A percentile compares a stretch with the other conserved stretches of the same genome.
phyloP scores from a whole-genome alignment of 805 yeast genomes.

The Yamadazyma philogaea region DNA sequence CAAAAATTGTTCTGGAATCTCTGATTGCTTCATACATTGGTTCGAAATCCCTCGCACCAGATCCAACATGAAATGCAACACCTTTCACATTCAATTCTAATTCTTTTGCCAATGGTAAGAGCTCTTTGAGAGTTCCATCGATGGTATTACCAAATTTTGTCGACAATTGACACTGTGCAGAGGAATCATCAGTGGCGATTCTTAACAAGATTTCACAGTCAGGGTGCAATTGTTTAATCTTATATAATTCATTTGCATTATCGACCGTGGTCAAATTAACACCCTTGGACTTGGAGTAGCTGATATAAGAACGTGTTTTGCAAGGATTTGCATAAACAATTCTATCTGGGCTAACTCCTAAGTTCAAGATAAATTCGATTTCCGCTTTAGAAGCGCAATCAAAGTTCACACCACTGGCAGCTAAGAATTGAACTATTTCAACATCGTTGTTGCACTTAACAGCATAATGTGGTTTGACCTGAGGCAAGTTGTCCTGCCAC shows the following conservation, averaged over 20 bases:
- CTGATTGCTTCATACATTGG: slow-evolving; percentile 67
- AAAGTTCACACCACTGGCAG: slow-evolving; percentile 66
- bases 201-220: slow-evolving; percentile 69
- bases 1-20: slow-evolving; percentile 70
- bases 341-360: slow-evolving; percentile 62
- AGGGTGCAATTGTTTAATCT: slow-evolving; percentile 67
- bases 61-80: slow-evolving; percentile 93
- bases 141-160: slow-evolving; percentile 86
- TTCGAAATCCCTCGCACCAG: slow-evolving; percentile 76
- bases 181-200: slow-evolving; percentile 83
- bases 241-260: slow-evolving; percentile 78
- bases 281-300: slow-evolving; percentile 57
- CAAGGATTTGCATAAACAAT: slow-evolving; percentile 94
- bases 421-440: slow-evolving; percentile 55
- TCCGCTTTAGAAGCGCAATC: slow-evolving; percentile 93
- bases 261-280: slow-evolving; percentile 85
- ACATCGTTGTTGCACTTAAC: slow-evolving; percentile 87
- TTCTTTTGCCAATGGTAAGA: slow-evolving; percentile 60
- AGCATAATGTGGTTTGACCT: slow-evolving; percentile 86
- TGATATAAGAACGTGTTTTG: slow-evolving; percentile 77
- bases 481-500: slow-evolving; percentile 68
- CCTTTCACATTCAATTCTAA: slow-evolving; percentile 70
- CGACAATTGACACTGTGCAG: slow-evolving; percentile 80
- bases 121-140: slow-evolving; percentile 43
- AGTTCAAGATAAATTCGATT: slow-evolving; percentile 59